Evolutionary conservation across 106 monocot species (phyloP).

Genomic region (Xerophyta viscosa): DNA sequence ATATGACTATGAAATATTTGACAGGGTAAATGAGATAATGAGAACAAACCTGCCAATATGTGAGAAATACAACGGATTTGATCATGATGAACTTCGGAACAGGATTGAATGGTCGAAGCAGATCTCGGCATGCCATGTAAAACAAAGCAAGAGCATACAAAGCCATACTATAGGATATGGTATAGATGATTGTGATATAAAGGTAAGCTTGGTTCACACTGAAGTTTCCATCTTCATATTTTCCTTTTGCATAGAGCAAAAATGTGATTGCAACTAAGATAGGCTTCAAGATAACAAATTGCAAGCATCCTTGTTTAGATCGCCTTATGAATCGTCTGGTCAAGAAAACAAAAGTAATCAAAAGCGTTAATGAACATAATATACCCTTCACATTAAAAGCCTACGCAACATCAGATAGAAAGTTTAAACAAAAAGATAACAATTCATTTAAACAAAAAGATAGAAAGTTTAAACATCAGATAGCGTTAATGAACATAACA

Average conservation of each 20-base stretch:
- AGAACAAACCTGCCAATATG: conserved; percentile 87
- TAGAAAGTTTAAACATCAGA: too few species aligned
- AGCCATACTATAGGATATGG: conserved; percentile 81
- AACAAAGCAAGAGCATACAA: conserved; percentile 87
- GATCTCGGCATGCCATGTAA: conserved; percentile 90
- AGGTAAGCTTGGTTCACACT: conserved; percentile 81
- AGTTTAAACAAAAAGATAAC: too few species aligned
- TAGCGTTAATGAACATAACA: too few species aligned
- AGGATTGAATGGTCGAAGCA: conserved; percentile 88
- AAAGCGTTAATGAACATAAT: too few species aligned
- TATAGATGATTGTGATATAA: conserved; percentile 93
- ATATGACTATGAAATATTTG: too few species aligned
- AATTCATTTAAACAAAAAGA: too few species aligned
- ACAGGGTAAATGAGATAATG: not conserved
- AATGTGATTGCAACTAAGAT: conserved; percentile 90
- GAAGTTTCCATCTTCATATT: conserved; percentile 92
- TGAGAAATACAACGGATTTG: conserved; percentile 95
- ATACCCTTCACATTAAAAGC: too few species aligned
- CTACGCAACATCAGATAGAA: too few species aligned
- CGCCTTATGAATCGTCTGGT: conserved; percentile 93
- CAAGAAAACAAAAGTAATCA: too few species aligned
- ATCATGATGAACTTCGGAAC: conserved; percentile 93
- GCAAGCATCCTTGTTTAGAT: conserved; percentile 90
- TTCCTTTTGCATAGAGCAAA: conserved; percentile 91
- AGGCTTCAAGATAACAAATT: conserved; percentile 96